Conservation (phyloP, 768 basidiomycete species). For the Suillus weaverae region DNA sequence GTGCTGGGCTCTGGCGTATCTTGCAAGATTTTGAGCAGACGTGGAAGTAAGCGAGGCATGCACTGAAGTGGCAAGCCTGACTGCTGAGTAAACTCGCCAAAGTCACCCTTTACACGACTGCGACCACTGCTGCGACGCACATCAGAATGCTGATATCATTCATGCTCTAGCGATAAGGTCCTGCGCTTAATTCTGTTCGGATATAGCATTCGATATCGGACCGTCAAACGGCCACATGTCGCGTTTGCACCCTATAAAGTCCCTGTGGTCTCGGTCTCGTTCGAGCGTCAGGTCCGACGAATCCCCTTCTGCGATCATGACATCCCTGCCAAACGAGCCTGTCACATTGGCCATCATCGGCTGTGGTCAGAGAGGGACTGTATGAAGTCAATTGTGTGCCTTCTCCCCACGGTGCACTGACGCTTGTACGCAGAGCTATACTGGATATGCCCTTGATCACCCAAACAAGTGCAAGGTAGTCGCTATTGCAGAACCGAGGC, state of each 20-base stretch:
- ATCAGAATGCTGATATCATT: neutral
- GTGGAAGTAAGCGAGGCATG: conserved; percentile 75
- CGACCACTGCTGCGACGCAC: neutral
- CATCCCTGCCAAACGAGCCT: conserved; percentile 29
- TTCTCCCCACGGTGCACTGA: neutral
- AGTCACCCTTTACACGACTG: neutral
- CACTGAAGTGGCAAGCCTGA: neutral
- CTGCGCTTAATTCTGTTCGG: neutral
- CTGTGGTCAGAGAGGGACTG: conserved; percentile 81
- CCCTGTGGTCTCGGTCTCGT: conserved; percentile 35
- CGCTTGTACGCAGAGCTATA: conserved; percentile 50
- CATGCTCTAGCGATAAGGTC: neutral
- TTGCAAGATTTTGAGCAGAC: conserved; percentile 49
- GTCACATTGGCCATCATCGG: conserved; percentile 79
- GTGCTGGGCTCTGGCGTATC: conserved; percentile 29
- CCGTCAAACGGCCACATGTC: conserved; percentile 9
- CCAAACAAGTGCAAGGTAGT: conserved; percentile 75
- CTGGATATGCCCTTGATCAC: conserved; percentile 55
- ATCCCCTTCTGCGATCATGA: conserved; percentile 17
- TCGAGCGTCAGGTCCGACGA: conserved; percentile 29
- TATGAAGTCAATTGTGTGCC: conserved; percentile 27
- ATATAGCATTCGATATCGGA: neutral
- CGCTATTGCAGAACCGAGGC: conserved; percentile 82
- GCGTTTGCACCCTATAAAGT: conserved; percentile 31
- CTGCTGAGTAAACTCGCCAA: neutral